Evolutionary conservation across 768 basidiomycete genomes (phyloP).

Genomic region (Phylloporus sp.): DNA sequence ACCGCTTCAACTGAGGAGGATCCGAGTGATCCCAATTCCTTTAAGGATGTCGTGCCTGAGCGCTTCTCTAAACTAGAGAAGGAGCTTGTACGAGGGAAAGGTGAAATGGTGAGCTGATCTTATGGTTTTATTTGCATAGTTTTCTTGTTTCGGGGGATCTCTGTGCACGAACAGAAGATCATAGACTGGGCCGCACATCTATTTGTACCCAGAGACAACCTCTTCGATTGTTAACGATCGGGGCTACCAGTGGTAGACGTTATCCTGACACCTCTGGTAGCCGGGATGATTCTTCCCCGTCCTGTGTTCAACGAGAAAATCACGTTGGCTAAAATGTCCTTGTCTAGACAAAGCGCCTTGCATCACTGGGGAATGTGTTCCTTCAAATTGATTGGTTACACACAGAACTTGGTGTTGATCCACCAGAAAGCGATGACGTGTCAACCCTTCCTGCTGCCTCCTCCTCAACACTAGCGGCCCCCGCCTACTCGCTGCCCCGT

Average conservation of each 20-base stretch:
- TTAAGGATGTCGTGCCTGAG: slow-evolving; percentile 75
- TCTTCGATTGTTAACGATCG: neutral
- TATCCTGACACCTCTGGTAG: neutral
- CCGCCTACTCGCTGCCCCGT: slow-evolving; percentile 38
- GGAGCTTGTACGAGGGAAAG: slow-evolving; percentile 79
- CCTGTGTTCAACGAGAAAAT: neutral
- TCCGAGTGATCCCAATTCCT: slow-evolving; percentile 34
- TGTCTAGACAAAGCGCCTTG: slow-evolving; percentile 62
- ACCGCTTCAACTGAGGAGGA: slow-evolving; percentile 41
- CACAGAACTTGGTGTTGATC: slow-evolving; percentile 71
- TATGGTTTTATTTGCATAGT: neutral
- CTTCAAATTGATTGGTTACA: slow-evolving; percentile 81
- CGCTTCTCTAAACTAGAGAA: slow-evolving; percentile 78
- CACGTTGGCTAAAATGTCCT: slow-evolving; percentile 1
- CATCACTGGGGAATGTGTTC: slow-evolving; percentile 58
- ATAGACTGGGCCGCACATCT: neutral
- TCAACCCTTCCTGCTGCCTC: slow-evolving; percentile 26
- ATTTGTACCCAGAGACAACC: neutral
- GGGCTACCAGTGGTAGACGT: neutral
- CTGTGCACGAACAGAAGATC: neutral
- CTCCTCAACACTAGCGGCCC: slow-evolving; percentile 38
- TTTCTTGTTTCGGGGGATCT: neutral
- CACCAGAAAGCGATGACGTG: slow-evolving; percentile 53
- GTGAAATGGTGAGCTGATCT: slow-evolving; percentile 68
- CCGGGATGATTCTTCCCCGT: neutral